A percentile compares a stretch with the other conserved stretches of the same genome.
phyloP scores from a whole-genome alignment of 805 yeast species.

The Wickerhamiella azyma region DNA sequence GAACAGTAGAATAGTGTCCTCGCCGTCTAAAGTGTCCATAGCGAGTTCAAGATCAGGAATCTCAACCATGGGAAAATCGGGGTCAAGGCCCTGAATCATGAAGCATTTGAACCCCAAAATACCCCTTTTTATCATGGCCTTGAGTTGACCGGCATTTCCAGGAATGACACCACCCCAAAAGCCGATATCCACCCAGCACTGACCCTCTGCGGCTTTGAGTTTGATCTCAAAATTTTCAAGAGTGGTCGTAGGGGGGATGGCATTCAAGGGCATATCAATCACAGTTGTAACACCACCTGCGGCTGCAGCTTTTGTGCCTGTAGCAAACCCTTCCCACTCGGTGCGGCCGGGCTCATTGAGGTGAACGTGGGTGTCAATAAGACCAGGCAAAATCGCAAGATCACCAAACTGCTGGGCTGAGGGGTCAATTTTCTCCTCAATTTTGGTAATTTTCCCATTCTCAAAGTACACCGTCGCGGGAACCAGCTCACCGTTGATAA shows the following conservation, averaged over 20 bases:
- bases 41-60: constrained; percentile 54
- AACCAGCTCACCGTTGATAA: constrained; percentile 16
- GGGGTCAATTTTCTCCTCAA: constrained; percentile 24
- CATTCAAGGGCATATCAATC: constrained; percentile 90
- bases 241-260: constrained; percentile 90
- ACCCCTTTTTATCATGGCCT: constrained; percentile 69
- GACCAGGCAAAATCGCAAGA: constrained; percentile 64
- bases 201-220: constrained; percentile 61
- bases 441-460: constrained; percentile 45
- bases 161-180: constrained; percentile 97
- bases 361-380: constrained; percentile 90
- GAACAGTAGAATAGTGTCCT: constrained; percentile 68
- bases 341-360: constrained; percentile 96
- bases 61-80: constrained; percentile 77
- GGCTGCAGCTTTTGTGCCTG: constrained; percentile 90
- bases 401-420: constrained; percentile 44
- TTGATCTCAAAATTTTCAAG: constrained; percentile 61
- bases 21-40: constrained; percentile 45
- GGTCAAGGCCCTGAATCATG: constrained; percentile 88
- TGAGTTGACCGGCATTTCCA: constrained; percentile 49
- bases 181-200: constrained; percentile 86
- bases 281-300: constrained; percentile 95
- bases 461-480: constrained; percentile 24
- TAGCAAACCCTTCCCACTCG: constrained; percentile 97
- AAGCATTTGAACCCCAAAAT: constrained; percentile 92